phyloP scores from a whole-genome alignment of 768 basidiomycete species.

The Mycena belliarum region DNA sequence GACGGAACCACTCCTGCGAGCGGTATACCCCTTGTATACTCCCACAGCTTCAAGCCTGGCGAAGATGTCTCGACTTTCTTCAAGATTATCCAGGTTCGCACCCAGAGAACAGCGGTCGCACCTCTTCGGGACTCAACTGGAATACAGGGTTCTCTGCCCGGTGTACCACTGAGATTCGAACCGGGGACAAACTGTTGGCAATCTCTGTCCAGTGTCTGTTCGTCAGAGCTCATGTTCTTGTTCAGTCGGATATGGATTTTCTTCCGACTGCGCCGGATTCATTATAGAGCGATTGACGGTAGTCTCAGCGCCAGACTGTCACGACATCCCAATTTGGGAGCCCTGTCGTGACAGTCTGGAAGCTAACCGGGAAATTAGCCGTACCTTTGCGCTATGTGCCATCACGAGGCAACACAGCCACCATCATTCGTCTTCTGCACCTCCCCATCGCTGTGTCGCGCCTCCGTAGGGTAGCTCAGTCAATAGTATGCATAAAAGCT shows the following conservation, averaged over 20 bases:
- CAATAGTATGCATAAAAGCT: no score
- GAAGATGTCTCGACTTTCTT: conserved; percentile 26
- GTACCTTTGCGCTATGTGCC: no score
- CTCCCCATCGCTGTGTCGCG: no score
- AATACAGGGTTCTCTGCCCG: conserved; percentile 26
- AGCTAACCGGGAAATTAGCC: no score
- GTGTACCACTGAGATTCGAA: conserved; percentile 29
- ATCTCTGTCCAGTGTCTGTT: no score
- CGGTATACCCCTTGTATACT: conserved; percentile 15
- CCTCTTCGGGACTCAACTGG: neutral
- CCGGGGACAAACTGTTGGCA: conserved; percentile 32
- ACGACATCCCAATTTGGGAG: no score
- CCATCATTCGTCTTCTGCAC: no score
- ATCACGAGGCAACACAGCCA: no score
- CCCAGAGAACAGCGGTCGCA: no score
- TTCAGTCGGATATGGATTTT: conserved; percentile 29
- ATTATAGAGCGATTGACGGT: conserved; percentile 29
- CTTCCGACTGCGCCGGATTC: conserved; percentile 29
- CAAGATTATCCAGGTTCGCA: conserved; percentile 7
- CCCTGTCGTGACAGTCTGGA: no score
- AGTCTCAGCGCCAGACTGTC: no score
- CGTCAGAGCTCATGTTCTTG: neutral
- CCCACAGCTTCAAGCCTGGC: conserved; percentile 26
- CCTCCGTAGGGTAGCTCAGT: no score
- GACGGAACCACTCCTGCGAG: neutral